phyloP scores from a whole-genome alignment of 225 moss, liverwort and hornwort genomes.

The Straminergon stramineum region DNA sequence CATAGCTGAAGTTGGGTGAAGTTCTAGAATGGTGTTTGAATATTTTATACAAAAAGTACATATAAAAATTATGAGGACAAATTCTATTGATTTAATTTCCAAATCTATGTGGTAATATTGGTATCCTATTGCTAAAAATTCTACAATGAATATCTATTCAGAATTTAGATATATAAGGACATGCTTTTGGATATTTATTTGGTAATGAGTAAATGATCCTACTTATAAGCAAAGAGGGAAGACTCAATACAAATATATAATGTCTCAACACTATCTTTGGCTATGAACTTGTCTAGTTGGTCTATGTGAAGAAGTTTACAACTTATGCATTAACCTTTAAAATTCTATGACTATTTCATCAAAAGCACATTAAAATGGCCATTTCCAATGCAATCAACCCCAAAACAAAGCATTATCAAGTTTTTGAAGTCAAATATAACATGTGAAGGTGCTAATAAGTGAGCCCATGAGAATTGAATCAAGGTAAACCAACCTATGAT shows the following conservation, averaged over 20 bases:
- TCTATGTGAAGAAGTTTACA: neutral
- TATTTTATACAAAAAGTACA: neutral
- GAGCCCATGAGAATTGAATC: neutral
- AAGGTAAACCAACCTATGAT: no score
- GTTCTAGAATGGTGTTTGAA: no score
- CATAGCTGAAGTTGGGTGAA: no score
- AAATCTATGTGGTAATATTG: neutral
- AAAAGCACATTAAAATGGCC: no score
- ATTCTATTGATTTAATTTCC: neutral
- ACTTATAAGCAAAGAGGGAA: neutral
- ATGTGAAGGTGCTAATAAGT: neutral
- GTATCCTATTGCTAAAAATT: neutral
- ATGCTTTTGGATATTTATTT: neutral
- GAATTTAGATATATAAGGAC: neutral
- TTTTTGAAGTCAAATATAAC: neutral
- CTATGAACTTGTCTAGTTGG: neutral
- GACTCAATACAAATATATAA: no score
- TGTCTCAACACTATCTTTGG: neutral
- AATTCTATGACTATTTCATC: no score
- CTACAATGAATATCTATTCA: neutral
- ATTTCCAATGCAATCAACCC: neutral
- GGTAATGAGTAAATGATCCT: neutral
- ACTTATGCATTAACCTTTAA: no score
- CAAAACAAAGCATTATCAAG: neutral
- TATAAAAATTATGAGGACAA: neutral